phyloP scores from a whole-genome alignment of 352 stramenopile genomes.

The Phytopythium oedochilum region DNA sequence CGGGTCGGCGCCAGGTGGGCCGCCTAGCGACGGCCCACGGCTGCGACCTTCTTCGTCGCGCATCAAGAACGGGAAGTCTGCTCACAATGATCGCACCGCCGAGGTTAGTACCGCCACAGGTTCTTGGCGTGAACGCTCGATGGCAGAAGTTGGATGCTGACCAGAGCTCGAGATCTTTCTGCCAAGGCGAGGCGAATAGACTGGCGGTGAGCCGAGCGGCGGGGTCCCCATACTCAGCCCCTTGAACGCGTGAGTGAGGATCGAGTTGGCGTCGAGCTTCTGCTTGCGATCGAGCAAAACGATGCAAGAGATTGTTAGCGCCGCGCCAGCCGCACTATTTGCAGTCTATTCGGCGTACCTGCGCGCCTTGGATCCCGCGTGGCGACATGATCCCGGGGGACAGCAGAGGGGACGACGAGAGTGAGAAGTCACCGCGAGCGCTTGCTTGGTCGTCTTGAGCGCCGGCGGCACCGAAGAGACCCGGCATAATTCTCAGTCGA shows the following conservation, averaged over 20 bases:
- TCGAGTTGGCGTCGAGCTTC: conserved; percentile 31
- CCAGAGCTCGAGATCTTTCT: conserved; percentile 63
- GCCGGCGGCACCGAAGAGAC: conserved; percentile 24
- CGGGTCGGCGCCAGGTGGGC: neutral
- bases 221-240: conserved; percentile 38
- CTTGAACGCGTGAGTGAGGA: conserved; percentile 70
- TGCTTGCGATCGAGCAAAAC: neutral
- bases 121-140: no score
- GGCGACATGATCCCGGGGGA: conserved; percentile 34
- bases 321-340: neutral
- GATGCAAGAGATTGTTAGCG: neutral
- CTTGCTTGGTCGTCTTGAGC: conserved; percentile 32
- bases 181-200: conserved; percentile 51
- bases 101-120: neutral
- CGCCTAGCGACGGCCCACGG: neutral
- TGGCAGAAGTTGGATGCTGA: no score
- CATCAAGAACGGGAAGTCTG: conserved; percentile 68
- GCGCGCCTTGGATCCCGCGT: conserved; percentile 28
- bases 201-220: conserved; percentile 27
- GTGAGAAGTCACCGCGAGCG: conserved; percentile 12
- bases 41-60: conserved; percentile 45
- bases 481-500: conserved; percentile 26
- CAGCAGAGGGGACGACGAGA: conserved; percentile 16
- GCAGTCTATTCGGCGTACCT: conserved; percentile 9
- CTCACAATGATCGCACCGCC: neutral